Conservation (phyloP, 495 filamentous ascomycete species). For the Tuber umbilicatum region DNA sequence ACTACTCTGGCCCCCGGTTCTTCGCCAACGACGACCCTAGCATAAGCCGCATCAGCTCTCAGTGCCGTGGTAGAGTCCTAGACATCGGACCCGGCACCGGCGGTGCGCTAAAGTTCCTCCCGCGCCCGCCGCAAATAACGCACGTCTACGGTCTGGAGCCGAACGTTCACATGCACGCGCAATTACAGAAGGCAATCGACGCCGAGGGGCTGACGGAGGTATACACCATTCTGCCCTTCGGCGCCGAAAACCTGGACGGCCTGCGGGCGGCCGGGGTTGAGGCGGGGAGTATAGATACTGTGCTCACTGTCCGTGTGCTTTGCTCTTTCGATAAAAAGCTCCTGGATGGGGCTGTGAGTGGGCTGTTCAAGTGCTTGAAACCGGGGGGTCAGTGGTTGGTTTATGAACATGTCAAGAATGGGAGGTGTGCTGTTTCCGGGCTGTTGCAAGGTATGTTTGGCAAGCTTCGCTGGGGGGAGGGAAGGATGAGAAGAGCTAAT, state of each 20-base stretch:
- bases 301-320: conserved; percentile 44
- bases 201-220: conserved; percentile 40
- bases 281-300: conserved; percentile 42
- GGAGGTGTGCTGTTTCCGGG: conserved; percentile 10
- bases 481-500: neutral
- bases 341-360: conserved; percentile 34
- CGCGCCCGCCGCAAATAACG: conserved; percentile 17
- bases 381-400: conserved; percentile 46
- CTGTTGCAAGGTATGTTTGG: conserved; percentile 17
- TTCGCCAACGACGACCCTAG: conserved; percentile 46
- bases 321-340: conserved; percentile 42
- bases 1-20: conserved; percentile 60
- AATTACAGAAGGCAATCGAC: conserved; percentile 32
- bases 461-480: too few relatives aligned
- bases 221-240: conserved; percentile 42
- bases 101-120: conserved; percentile 33
- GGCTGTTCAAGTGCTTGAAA: conserved; percentile 43
- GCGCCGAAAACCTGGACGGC: conserved; percentile 40
- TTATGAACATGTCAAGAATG: conserved; percentile 44
- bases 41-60: neutral
- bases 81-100: conserved; percentile 46
- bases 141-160: conserved; percentile 46
- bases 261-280: conserved; percentile 40
- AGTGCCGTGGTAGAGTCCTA: conserved; percentile 37
- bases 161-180: conserved; percentile 39